Evolutionary conservation across 805 yeast species (phyloP).

Genomic region (Candida mattraensis): DNA sequence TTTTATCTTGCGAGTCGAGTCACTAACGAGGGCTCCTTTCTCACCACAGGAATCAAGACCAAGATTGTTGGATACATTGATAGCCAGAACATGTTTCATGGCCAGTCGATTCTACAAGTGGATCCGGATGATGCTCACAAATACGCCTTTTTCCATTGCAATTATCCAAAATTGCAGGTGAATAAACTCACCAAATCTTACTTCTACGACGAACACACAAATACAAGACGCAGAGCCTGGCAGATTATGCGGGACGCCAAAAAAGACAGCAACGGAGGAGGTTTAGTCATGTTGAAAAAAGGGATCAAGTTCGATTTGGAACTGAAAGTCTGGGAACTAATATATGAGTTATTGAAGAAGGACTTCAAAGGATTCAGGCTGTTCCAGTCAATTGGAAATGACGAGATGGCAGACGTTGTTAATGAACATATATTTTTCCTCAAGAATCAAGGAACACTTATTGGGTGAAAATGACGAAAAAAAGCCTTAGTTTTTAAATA

Average conservation of each 20-base stretch:
- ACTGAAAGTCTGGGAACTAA: constrained; percentile 27
- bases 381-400: constrained; percentile 26
- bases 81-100: constrained; percentile 24
- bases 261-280: constrained; percentile 28
- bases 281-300: constrained; percentile 16
- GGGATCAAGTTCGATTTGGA: constrained; percentile 28
- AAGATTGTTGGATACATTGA: constrained; percentile 32
- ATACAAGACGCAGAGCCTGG: constrained; percentile 27
- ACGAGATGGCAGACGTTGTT: constrained; percentile 26
- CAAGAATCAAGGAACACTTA: constrained; percentile 16
- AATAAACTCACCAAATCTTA: constrained; percentile 21
- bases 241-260: constrained; percentile 30
- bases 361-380: constrained; percentile 31
- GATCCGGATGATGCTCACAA: constrained; percentile 27
- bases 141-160: constrained; percentile 32
- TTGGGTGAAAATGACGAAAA: constrained; percentile 9
- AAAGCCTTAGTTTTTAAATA: neutral
- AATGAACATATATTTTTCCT: constrained; percentile 19
- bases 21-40: constrained; percentile 27
- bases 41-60: constrained; percentile 31
- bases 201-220: constrained; percentile 19
- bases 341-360: constrained; percentile 20
- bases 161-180: constrained; percentile 32
- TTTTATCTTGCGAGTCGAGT: constrained; percentile 67
- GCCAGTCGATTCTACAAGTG: constrained; percentile 33